Evolutionary conservation across 768 basidiomycete species (phyloP), one percentile per base, ranked within the genome.

Genomic region (Dacryopinax spathularia): DNA sequence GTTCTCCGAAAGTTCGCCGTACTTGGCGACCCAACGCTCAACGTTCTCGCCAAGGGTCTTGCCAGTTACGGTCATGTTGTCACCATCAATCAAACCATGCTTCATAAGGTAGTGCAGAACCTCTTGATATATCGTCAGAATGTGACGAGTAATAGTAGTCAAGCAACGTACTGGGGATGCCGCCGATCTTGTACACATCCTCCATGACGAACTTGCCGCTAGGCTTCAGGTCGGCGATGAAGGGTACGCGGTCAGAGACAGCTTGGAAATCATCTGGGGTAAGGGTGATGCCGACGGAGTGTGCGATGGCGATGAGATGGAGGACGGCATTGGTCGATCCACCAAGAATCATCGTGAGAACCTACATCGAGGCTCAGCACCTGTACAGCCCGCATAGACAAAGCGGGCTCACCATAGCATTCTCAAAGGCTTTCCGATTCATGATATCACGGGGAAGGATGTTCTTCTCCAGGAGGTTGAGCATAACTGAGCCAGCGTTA

Each of bases 171-270:
- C 93, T 89, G 2, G 96, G 95, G 68, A 94, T 93, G 63, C 95
- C 96, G 62, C 96, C 96, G 64, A 98, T 86, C 73, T 88, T 90
- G 81, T 90, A 85, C 9, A 99, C 84, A 71, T 98, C 90, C 75
- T 94, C 93, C 92, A 98, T 96, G 69, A 98, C 91, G 79, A 97
- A 98, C 75, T 93, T 93, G 35, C 96, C 96, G 67, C 90, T 92
- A 0, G 96, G 96, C 73, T 94, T 96, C 67, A 99, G 83, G 75
- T 99, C 90, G 25, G 95, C 94, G 67, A 98, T 79, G 82, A 97
- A 95, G 10, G 96, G 96, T 0, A 81, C 84, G 48, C 88, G 84
- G 73, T 99, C 94, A 5, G 93, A 95, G 62, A 98, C 91, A 63
- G 74, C 77, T 74, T 96, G 93, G 81, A 98, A 91, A 74, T 98